A percentile compares a stretch with the other conserved stretches of the same genome.
Evolutionary conservation across 345 rosid genomes (phyloP).

Genomic region (Rhodomyrtus tomentosa): DNA sequence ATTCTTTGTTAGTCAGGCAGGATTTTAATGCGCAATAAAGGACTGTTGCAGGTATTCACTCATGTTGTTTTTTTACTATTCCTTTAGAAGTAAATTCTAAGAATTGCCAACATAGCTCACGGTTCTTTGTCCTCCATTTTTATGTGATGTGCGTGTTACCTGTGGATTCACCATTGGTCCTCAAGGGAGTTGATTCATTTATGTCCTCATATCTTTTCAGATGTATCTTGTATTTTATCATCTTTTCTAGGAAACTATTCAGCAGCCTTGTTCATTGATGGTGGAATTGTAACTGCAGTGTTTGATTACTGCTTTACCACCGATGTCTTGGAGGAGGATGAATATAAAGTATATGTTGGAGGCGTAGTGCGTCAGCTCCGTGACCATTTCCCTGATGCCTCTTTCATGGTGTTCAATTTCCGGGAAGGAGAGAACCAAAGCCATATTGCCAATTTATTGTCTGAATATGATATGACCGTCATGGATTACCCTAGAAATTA

Average conservation of each 20-base stretch:
- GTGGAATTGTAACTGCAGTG: conserved; percentile 25
- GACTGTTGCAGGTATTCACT: background rate
- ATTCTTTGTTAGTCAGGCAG: background rate
- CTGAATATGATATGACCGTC: conserved; percentile 67
- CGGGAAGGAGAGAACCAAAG: conserved; percentile 56
- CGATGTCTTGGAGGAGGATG: conserved; percentile 56
- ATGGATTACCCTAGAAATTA: conserved; percentile 97
- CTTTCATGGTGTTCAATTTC: conserved; percentile 79
- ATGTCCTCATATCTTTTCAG: background rate
- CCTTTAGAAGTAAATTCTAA: background rate
- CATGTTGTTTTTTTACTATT: background rate
- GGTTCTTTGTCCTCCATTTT: background rate
- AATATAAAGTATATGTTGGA: conserved; percentile 48
- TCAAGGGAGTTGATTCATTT: background rate
- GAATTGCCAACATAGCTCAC: background rate
- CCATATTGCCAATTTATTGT: conserved; percentile 47
- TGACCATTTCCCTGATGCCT: conserved; percentile 70
- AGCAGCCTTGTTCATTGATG: background rate
- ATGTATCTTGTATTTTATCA: background rate
- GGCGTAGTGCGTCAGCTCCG: conserved; percentile 65
- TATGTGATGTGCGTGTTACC: background rate
- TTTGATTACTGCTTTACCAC: conserved; percentile 84
- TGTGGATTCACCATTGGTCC: background rate
- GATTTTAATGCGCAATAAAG: background rate
- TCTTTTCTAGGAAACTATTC: background rate